Percentiles rank a stretch among this genome's conserved stretches.
phyloP scores from a whole-genome alignment of 2,329 filamentous ascomycete genomes.

The Ploettnerulaceae sp. region DNA sequence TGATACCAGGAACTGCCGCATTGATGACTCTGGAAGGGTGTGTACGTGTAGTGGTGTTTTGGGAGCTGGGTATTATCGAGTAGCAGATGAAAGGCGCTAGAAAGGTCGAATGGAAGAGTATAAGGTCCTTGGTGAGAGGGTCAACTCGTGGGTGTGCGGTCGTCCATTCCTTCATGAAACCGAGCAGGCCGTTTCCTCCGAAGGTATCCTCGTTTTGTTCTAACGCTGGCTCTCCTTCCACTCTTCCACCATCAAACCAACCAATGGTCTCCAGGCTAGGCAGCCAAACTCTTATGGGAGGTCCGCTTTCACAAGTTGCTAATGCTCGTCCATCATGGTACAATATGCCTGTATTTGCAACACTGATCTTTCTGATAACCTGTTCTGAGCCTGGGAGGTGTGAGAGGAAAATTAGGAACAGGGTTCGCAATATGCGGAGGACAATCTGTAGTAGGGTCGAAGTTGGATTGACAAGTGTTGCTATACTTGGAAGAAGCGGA shows the following conservation, averaged over 20 bases:
- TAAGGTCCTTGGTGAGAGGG: conserved; percentile 56
- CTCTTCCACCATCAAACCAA: conserved; percentile 59
- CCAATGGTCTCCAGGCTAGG: conserved; percentile 63
- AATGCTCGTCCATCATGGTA: conserved; percentile 66
- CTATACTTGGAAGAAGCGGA: conserved; percentile 63
- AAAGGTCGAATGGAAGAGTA: conserved; percentile 64
- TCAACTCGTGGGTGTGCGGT: conserved; percentile 67
- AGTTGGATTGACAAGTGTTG: conserved; percentile 58
- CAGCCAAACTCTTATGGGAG: conserved; percentile 60
- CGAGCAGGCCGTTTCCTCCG: conserved; percentile 50
- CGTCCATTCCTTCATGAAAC: conserved; percentile 66
- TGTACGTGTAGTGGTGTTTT: conserved; percentile 27
- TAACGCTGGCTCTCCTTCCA: conserved; percentile 45
- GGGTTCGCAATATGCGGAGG: conserved; percentile 49
- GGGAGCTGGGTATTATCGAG: conserved; percentile 47
- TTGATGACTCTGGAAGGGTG: conserved; percentile 40
- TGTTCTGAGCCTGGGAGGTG: conserved; percentile 51
- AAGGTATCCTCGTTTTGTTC: conserved; percentile 44
- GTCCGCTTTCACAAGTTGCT: conserved; percentile 67
- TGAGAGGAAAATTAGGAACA: conserved; percentile 53
- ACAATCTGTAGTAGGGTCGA: conserved; percentile 46
- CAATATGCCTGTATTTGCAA: conserved; percentile 62
- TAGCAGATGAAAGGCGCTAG: conserved; percentile 62
- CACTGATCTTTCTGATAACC: conserved; percentile 62
- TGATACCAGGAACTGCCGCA: conserved; percentile 54